Base-by-base conservation (phyloP, 2,329 filamentous ascomycete species). In the Elsinoe batatas region DNA sequence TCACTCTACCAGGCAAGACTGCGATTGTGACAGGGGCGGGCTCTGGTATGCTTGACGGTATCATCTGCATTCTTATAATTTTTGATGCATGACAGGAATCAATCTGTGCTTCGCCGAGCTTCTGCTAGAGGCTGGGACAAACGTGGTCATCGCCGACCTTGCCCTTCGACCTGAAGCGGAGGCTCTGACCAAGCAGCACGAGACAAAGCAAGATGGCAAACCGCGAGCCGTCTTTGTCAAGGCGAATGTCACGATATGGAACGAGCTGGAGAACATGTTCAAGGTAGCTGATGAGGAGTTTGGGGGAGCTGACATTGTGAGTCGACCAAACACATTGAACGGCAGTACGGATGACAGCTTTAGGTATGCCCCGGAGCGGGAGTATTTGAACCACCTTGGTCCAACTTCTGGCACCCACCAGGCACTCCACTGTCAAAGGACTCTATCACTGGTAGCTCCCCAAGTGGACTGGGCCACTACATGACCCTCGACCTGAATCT, bases 181-280 rank as follows among this genome's bases (percentile, higher is more conserved):
- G 56, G 59, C 66, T n/a, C 62, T 77, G 1, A 51, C 75, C 7
- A 61, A 71, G 17, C 51, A 68, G n/a, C 64, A 72, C 57, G 61
- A 62, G 0, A 62, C 60, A 11, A 58, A 59, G 44, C 58, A 58
- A 32, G 42, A 44, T 12, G 44, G 32, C 20, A 64, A 61, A 12
- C 66, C 72, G 5, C 62, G 68, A 33, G 74, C 72, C 1, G 57
- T 70, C 3, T 73, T 72, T 58, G 61, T 70, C 18, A 66, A 71
- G 59, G 75, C 74, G 1, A 70, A 78, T 60, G 77, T 79, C 3
- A 72, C 68, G 4, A 69, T 73, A 15, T 80, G 77, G 77, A 57
- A 63, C 4, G 71, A 79, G 47, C 69, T 80, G 3, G 69, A 74
- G 57, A 64, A 66, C 17, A 74, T 77, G 69, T 79, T 79, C 59